These are phyloP conservation scores for Tephrocybe sp. DNA, from an alignment of 768 basidiomycete species.

Conservation along the genomic window DNA sequence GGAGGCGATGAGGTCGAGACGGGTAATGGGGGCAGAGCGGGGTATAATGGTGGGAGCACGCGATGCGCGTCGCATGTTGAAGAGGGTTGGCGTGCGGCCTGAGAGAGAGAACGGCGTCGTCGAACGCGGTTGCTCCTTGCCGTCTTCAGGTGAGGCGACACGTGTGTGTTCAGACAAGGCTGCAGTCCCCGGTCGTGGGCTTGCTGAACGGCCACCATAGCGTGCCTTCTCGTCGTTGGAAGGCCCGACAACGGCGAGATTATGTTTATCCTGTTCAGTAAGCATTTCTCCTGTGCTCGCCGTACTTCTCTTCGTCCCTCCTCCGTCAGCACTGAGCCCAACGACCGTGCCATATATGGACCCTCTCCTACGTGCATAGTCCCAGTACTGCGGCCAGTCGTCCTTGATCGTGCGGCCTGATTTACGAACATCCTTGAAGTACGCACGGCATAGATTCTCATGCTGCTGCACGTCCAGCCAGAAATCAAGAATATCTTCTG, in stretches of 20 bases:
- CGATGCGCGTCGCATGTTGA: conserved; percentile 74
- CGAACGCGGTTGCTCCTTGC: conserved; percentile 55
- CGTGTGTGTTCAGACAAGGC: conserved; percentile 42
- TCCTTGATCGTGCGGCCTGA: conserved; percentile 91
- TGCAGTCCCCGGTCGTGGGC: conserved; percentile 53
- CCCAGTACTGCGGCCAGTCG: conserved; percentile 99
- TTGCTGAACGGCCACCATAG: conserved; percentile 52
- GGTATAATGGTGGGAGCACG: conserved; percentile 94
- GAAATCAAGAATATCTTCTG: conserved; percentile 96
- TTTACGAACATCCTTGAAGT: conserved; percentile 98
- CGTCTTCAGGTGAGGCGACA: conserved; percentile 45
- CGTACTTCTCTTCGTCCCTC: conserved; percentile 73
- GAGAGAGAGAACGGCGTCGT: conserved; percentile 80
- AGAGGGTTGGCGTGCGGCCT: conserved; percentile 74
- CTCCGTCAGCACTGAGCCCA: conserved; percentile 60
- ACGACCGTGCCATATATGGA: conserved; percentile 93
- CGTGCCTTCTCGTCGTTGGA: conserved; percentile 42
- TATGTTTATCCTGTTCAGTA: conserved; percentile 68
- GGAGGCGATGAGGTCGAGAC: conserved; percentile 85
- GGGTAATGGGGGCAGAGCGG: conserved; percentile 86
- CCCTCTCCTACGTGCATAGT: conserved; percentile 87
- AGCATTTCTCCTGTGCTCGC: conserved; percentile 75
- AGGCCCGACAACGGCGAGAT: conserved; percentile 47
- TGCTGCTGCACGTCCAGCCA: conserved; percentile 99
- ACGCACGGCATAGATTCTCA: conserved; percentile 96